phyloP scores from a whole-genome alignment of 208 protist genomes.

The Leishmania turanica region DNA sequence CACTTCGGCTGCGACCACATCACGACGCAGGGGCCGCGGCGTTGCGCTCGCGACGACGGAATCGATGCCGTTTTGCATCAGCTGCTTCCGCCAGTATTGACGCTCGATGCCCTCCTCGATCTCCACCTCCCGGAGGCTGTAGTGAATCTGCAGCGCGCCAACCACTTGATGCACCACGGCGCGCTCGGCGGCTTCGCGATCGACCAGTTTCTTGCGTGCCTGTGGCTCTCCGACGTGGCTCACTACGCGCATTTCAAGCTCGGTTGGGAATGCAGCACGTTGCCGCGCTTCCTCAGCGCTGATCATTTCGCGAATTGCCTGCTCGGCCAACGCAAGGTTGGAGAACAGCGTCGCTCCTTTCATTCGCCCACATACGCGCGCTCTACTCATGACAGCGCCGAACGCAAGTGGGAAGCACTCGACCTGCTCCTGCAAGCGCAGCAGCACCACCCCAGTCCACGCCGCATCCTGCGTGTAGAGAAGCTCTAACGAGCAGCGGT shows the following conservation, averaged over 20 bases:
- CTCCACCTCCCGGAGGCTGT: slow-evolving; percentile 40
- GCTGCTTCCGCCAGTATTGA: not conserved
- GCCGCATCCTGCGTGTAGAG: slow-evolving; percentile 38
- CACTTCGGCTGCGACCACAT: not conserved
- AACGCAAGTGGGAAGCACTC: slow-evolving; percentile 58
- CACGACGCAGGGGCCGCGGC: not conserved
- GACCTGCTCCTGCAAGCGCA: slow-evolving; percentile 40
- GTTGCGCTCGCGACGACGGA: not conserved
- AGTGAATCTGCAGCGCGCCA: slow-evolving; percentile 27
- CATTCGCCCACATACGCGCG: slow-evolving; percentile 46
- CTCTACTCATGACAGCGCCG: slow-evolving; percentile 49
- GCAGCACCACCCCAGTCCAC: slow-evolving; percentile 33
- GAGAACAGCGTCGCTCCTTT: slow-evolving; percentile 45
- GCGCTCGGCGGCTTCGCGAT: slow-evolving; percentile 13
- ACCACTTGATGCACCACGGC: slow-evolving; percentile 16
- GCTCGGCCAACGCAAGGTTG: slow-evolving; percentile 35
- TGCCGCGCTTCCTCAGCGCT: slow-evolving; percentile 15
- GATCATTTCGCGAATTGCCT: slow-evolving; percentile 21
- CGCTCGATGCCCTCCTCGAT: slow-evolving; percentile 37
- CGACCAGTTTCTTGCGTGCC: slow-evolving; percentile 10
- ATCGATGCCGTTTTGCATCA: not conserved
- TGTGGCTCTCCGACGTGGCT: slow-evolving; percentile 12
- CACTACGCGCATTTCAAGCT: slow-evolving; percentile 4
- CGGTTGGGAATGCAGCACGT: slow-evolving; percentile 10
- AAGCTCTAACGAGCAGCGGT: slow-evolving; percentile 41